Evolutionary conservation across 306 rosid species (phyloP).

Genomic region (Cucurbita argyrosperma): DNA sequence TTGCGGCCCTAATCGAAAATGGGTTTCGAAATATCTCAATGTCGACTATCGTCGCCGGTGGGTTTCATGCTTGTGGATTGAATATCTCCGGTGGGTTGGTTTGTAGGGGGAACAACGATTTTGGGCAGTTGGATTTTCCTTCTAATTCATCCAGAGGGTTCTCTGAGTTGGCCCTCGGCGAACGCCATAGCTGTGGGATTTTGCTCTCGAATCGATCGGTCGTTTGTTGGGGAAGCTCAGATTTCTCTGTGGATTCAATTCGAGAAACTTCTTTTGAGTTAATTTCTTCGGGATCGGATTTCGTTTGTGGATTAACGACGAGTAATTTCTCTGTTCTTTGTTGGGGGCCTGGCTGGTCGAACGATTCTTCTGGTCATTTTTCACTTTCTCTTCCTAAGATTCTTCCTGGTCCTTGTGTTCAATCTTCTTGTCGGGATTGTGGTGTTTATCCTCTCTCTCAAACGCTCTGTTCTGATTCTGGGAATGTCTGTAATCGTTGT

Average conservation of each 20-base stretch:
- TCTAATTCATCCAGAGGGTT: conserved; percentile 19
- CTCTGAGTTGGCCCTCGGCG: conserved; percentile 46
- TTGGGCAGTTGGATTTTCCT: conserved; percentile 46
- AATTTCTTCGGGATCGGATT: conserved; percentile 56
- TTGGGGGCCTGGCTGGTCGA: conserved; percentile 80
- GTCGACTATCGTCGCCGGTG: conserved; percentile 45
- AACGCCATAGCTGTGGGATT: conserved; percentile 52
- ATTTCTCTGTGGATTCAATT: conserved; percentile 15
- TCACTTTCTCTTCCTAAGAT: conserved; percentile 26
- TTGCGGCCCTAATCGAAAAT: conserved; percentile 18
- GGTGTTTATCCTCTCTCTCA: conserved; percentile 33
- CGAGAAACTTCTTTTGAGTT: conserved; percentile 31
- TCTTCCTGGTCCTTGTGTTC: conserved; percentile 86
- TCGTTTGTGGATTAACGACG: conserved; percentile 55
- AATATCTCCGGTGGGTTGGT: conserved; percentile 38
- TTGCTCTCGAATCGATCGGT: conserved; percentile 30
- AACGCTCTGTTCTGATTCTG: conserved; percentile 33
- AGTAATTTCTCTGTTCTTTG: conserved; percentile 38
- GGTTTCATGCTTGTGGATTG: conserved; percentile 59
- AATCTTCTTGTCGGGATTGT: conserved; percentile 41
- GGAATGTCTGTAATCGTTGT: conserved; percentile 44
- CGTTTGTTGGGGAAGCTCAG: conserved; percentile 60
- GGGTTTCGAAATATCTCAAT: conserved; percentile 39
- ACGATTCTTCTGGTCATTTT: conserved; percentile 8
- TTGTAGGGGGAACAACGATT: conserved; percentile 42